Evolutionary conservation across 441 rosid species (phyloP), one percentile per base, ranked within the genome.

Genomic region (Arabidopsis lyrata): DNA sequence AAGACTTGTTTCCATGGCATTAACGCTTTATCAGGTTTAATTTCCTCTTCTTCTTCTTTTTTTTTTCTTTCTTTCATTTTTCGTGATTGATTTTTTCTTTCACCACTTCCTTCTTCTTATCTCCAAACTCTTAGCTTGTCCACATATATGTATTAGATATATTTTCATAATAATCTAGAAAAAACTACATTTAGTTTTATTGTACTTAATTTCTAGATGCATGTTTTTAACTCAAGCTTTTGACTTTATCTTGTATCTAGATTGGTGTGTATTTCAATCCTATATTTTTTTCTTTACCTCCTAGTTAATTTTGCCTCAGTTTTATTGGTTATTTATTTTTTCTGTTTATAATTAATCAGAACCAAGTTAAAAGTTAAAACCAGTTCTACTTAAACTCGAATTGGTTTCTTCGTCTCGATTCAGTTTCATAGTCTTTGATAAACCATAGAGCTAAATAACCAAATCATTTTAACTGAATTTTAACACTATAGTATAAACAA

Each of bases 21-120:
- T 56, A 91, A 88, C 82, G 97, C 96, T 70, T 79, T 91, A 70
- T 88, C 97, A 88, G 97, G 97, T 93, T 50, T 73, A 15, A 8
- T 55, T 53, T 20, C 22, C 11, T 68, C 29, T 15, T 31, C 31
- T 15, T 29, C 31, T n/a, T n/a, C n/a, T 18, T 27, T 27, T 29
- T 29, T 29, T 5, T 29, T 29, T 29, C 4, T 29, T 29, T 29
- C 31, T 29, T 29, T 29, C 31, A 29, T 24, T 38, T 20, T 48
- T 20, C 54, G 7, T n/a, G 5, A 35, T 1, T 52, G 0, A 22
- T 22, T 16, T 58, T 16, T 4, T 50, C 22, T 24, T 39, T 73
- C 72, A 47, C 6, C 3, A 29, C 39, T 22, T 34, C 20, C 3
- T 34, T 29, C 9, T 71, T 71, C 44, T 50, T 70, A 61, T 61